Conservation (phyloP, 257 asterid genomes). For the Marsdenia floribunda region DNA sequence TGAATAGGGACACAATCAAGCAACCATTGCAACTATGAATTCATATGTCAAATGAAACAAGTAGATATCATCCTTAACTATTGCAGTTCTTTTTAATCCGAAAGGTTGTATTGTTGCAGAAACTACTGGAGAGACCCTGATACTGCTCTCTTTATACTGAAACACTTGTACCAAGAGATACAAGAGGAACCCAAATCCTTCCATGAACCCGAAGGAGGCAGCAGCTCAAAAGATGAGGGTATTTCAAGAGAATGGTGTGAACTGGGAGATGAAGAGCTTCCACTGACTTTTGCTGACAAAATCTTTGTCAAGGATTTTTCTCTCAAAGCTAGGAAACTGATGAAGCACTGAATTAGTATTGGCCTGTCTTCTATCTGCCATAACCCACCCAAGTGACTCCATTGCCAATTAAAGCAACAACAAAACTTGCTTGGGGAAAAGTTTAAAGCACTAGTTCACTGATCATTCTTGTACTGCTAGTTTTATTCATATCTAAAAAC, state of each 20-base stretch:
- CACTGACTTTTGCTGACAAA: slow-evolving; percentile 76
- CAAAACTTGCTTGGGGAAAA: background rate
- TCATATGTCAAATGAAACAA: background rate
- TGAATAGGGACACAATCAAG: background rate
- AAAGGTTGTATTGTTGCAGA: slow-evolving; percentile 32
- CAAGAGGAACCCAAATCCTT: slow-evolving; percentile 49
- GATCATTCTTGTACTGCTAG: background rate
- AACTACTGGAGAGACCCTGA: slow-evolving; percentile 94
- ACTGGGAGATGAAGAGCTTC: slow-evolving; percentile 71
- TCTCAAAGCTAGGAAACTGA: slow-evolving; percentile 37
- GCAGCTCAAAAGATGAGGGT: slow-evolving; percentile 32
- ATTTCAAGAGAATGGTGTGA: slow-evolving; percentile 42
- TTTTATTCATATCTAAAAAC: background rate
- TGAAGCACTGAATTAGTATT: slow-evolving; percentile 17
- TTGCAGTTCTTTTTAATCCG: background rate
- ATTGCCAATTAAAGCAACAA: background rate
- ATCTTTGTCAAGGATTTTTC: slow-evolving; percentile 49
- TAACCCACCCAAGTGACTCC: background rate
- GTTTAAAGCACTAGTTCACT: background rate
- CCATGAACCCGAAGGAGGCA: slow-evolving; percentile 27
- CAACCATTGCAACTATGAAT: background rate
- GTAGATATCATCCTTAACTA: background rate
- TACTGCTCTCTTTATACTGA: slow-evolving; percentile 88
- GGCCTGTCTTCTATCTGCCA: no score
- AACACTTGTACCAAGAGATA: slow-evolving; percentile 75